A percentile compares a stretch with the other conserved stretches of the same genome.
Evolutionary conservation across 2,329 filamentous ascomycete species (phyloP).

Genomic region (Fonsecaea multimorphosa): DNA sequence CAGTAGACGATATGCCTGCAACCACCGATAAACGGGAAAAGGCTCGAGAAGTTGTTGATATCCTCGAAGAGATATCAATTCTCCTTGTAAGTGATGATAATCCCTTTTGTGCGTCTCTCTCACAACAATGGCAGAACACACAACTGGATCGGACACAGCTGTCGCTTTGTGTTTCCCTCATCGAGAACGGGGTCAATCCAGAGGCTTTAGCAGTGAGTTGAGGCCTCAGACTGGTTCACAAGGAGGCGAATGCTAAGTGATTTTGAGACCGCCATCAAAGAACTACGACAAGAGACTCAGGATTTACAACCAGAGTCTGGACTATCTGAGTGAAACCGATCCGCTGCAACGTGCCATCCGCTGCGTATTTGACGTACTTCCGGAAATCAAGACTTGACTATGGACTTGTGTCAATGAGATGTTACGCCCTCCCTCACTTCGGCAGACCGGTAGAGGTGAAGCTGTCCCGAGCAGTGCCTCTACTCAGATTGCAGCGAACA

Average conservation of each 20-base stretch:
- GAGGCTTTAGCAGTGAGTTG: conserved; percentile 85
- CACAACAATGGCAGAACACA: conserved; percentile 71
- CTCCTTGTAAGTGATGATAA: conserved; percentile 48
- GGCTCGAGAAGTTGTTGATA: conserved; percentile 58
- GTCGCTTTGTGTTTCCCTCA: conserved; percentile 93
- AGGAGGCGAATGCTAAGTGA: conserved; percentile 17
- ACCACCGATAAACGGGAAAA: conserved; percentile 52
- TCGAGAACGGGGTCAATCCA: conserved; percentile 96
- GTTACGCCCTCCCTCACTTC: background rate
- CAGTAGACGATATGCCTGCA: conserved; percentile 6
- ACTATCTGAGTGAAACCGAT: conserved; percentile 31
- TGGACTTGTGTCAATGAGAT: background rate
- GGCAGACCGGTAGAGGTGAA: background rate
- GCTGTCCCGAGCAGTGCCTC: too few relatives aligned
- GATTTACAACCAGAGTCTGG: conserved; percentile 40
- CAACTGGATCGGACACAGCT: conserved; percentile 88
- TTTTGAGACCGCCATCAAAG: conserved; percentile 52
- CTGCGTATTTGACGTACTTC: background rate
- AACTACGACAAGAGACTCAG: conserved; percentile 51
- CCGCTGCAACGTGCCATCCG: background rate
- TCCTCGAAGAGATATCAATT: conserved; percentile 57
- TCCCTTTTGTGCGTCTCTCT: background rate
- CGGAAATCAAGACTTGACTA: background rate
- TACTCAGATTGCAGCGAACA: background rate
- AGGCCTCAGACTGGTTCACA: background rate